Conservation (phyloP, 108 stramenopile species). For the Pelagomonas calceolata region DNA sequence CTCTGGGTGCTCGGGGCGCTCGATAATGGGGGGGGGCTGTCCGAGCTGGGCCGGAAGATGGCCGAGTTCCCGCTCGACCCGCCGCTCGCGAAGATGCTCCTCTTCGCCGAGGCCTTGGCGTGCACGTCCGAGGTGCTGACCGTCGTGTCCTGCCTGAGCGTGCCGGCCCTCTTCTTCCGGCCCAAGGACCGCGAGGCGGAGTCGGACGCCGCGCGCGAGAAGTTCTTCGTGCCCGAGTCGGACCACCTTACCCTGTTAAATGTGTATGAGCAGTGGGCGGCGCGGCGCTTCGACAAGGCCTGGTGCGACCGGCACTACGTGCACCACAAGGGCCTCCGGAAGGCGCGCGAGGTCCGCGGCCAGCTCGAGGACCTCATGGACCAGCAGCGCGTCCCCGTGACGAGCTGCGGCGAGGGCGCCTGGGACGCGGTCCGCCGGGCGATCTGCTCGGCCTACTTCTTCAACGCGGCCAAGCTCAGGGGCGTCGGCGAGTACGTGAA, state of each 20-base stretch:
- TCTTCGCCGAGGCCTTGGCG: constrained; percentile 62
- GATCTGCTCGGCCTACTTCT: constrained; percentile 97
- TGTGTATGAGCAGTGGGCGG: constrained; percentile 84
- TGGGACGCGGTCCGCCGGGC: constrained; percentile 95
- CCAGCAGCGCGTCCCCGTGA: constrained; percentile 72
- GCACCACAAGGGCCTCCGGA: constrained; percentile 87
- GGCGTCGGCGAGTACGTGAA: constrained; percentile 97
- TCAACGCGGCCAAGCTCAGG: constrained; percentile 90
- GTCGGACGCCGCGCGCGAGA: constrained; percentile 92
- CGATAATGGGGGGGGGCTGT: constrained; percentile 85
- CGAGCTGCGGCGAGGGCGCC: constrained; percentile 57
- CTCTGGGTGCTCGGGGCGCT: constrained; percentile 95
- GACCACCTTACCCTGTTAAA: constrained; percentile 95
- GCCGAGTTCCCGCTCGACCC: constrained; percentile 93
- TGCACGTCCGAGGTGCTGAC: constrained; percentile 88
- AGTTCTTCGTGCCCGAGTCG: constrained; percentile 97
- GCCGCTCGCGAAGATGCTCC: constrained; percentile 90
- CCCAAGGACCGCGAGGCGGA: constrained; percentile 95
- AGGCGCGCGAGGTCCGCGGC: constrained; percentile 87
- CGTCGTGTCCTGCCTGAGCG: constrained; percentile 88
- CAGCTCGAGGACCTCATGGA: constrained; percentile 94
- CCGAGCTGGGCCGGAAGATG: constrained; percentile 81
- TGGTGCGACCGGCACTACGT: constrained; percentile 97
- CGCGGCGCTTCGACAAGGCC: constrained; percentile 73
- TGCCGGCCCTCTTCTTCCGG: constrained; percentile 90